phyloP scores from a whole-genome alignment of 148 eudicot species.

The Spergularia marina region DNA sequence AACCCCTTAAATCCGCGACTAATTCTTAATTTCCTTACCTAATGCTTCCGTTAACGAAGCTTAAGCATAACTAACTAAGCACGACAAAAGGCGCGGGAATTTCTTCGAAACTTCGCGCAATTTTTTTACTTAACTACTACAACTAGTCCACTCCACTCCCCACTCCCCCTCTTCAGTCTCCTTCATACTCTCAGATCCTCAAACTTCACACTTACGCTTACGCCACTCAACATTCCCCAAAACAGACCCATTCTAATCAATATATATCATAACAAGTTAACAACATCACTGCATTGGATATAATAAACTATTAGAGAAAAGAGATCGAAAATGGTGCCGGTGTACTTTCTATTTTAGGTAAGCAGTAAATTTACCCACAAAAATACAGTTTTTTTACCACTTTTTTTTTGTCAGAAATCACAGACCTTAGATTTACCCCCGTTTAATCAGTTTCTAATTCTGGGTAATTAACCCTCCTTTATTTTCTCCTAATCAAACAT shows the following conservation, averaged over 20 bases:
- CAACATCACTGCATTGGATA: background rate
- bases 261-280: background rate
- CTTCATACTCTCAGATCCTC: background rate
- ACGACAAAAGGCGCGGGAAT: background rate
- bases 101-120: slow-evolving; percentile 13
- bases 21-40: too few species aligned
- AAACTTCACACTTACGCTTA: background rate
- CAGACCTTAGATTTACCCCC: background rate
- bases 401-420: background rate
- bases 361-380: background rate
- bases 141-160: background rate
- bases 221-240: too few species aligned
- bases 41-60: background rate
- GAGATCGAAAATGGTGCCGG: background rate
- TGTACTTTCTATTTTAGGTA: background rate
- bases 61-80: background rate
- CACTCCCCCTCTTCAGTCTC: background rate
- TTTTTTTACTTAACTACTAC: too few species aligned
- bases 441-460: background rate
- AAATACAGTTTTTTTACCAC: background rate
- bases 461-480: background rate
- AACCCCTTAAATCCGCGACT: too few species aligned
- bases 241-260: background rate
- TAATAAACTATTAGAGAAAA: background rate
- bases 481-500: slow-evolving; percentile 19